Base-by-base conservation (phyloP, 208 protist species). In the Trypanosoma mega region DNA sequence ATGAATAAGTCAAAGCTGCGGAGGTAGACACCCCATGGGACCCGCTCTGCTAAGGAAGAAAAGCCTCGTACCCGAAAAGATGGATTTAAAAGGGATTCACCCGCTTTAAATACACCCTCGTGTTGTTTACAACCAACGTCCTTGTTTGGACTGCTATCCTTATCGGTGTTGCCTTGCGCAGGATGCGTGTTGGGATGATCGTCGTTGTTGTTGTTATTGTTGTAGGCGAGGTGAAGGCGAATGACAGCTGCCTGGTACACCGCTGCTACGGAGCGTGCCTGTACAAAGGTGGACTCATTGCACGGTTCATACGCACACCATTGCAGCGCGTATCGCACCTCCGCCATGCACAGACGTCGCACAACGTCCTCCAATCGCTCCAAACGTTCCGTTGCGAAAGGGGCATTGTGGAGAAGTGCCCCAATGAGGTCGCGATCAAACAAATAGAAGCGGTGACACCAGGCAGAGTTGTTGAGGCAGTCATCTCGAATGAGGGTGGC, bases 381-480 rank as follows among this genome's bases (percentile, higher is more conserved):
- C 12, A 7, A 20, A 39, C 1, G 36, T 18, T 51, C 26, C 44
- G 18, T 12, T n/a, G 55, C 16, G 30, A 14, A 34, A 11, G 12
- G 8, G 34, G 34, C 8, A 39, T 18, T 69, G 47, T 24, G 44
- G 23, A 89, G 26, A 47, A 76, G 47, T 4, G 50, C 21, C 56
- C 51, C 36, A 43, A 89, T 48, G 3, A 94, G 65, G 33, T 85
- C 60, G 2, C 71, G 55, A 6, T 65, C 41, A 47, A 91, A 76
- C 16, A 91, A 44, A 23, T 61, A 52, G 18, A 81, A 80, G 23
- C 87, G 78, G 49, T 94, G 87, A 56, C 83, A 90, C 87, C 87
- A 94, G 18, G 79, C 87, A 3, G 83, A 91, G 68, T 94, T 94
- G 65, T 94, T 94, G 27, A 73, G 72, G 45, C 64, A 72, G 63